A percentile compares a stretch with the other conserved stretches of the same genome.
Evolutionary conservation across 139 green algal species (phyloP).

Genomic region (Chlamydomonas sp.): DNA sequence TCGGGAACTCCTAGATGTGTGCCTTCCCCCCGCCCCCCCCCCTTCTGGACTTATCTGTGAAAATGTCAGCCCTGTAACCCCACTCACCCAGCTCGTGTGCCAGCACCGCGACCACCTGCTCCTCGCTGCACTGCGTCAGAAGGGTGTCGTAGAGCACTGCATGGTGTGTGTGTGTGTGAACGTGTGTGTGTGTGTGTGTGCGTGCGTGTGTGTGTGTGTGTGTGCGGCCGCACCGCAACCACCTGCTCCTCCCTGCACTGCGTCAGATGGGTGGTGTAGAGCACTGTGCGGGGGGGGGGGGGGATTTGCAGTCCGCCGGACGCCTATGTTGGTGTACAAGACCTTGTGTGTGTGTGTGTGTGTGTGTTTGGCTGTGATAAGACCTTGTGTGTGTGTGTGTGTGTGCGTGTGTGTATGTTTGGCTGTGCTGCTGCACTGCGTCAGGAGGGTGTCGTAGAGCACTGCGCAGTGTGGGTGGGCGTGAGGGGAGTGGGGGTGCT

Average conservation of each 20-base stretch:
- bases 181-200: background rate
- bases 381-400: slow-evolving; percentile 3
- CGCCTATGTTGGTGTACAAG: too few species aligned
- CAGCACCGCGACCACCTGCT: slow-evolving; percentile 81
- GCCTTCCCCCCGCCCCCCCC: background rate
- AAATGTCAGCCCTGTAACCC: background rate
- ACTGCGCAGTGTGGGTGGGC: slow-evolving; percentile 3
- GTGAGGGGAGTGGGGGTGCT: background rate
- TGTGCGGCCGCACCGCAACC: slow-evolving; percentile 83
- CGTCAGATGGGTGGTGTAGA: too few species aligned
- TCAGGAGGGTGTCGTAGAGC: slow-evolving; percentile 75
- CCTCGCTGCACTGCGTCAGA: slow-evolving; percentile 51
- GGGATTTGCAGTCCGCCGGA: too few species aligned
- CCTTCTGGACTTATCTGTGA: background rate
- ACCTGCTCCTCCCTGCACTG: slow-evolving; percentile 64
- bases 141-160: slow-evolving; percentile 71
- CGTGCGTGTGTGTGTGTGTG: slow-evolving; percentile 3
- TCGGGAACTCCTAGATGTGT: background rate
- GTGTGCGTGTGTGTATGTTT: too few species aligned
- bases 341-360: too few species aligned
- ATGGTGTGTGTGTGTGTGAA: background rate
- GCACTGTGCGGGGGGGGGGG: too few species aligned
- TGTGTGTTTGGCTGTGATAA: too few species aligned
- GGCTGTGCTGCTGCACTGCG: slow-evolving; percentile 19
- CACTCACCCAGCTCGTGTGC: slow-evolving; percentile 57